Evolutionary conservation across 306 rosid species (phyloP), one percentile per base, ranked within the genome.

Genomic region (Sesbania bispinosa): DNA sequence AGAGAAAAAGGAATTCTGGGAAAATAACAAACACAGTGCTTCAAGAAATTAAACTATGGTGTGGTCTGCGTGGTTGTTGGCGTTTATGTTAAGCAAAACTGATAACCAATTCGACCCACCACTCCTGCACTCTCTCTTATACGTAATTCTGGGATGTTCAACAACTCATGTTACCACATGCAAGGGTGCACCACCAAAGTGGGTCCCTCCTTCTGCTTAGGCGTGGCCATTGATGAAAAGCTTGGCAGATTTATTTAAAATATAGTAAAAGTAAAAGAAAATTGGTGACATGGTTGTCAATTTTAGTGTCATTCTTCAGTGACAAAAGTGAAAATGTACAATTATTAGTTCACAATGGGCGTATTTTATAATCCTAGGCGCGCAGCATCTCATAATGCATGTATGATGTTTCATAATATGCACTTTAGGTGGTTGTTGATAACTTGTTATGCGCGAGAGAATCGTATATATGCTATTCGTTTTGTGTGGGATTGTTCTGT

Each of bases 31-130:
- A 63, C 9, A 23, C 26, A 58, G 24, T 10, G 14, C 14, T 55
- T 41, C 10, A 71, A 29, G 54, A 55, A 39, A 58, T 57, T 42
- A 18, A 42, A n/a, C n/a, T n/a, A n/a, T n/a, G n/a, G n/a, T n/a
- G n/a, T n/a, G n/a, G n/a, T n/a, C n/a, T n/a, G 77, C 70, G 67
- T 70, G 63, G 50, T 62, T 66, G 73, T 45, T 67, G 4, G 58
- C 67, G 13, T 57, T 18, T 71, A 15, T 46, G 80, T 79, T 6
- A 67, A 36, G 39, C 4, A 54, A 39, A 58, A 18, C 13, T 2
- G 67, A 23, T 77, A 57, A 77, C 77, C 73, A 70, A 77, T 70
- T 62, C 41, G 46, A 69, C 50, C 81, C 66, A 69, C 57, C n/a
- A 18, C 24, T 50, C 2, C 7, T 19, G 8, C 26, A 39, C 9